Evolutionary conservation across 2,329 filamentous ascomycete genomes (phyloP), one percentile per base, ranked within the genome.

Genomic region (Aureobasidium melanogenum): DNA sequence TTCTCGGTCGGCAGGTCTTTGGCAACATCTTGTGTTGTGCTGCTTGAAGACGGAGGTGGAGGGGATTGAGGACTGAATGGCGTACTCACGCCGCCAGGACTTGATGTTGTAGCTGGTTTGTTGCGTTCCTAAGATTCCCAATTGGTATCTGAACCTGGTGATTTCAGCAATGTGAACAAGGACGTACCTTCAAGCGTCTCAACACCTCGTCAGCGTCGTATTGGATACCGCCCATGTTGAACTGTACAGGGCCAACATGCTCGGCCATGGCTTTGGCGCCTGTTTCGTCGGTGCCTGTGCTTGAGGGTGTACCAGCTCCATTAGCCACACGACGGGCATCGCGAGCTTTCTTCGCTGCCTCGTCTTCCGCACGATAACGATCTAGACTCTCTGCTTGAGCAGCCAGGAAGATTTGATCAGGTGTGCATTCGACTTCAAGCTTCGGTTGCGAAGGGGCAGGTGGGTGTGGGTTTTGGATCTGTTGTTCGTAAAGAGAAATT

Each of bases 221-320:
- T 71, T 96, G 91, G 65, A 99, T 97, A 58, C 94, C 94, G 44
- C 94, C 94, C 82, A 99, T 94, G 72, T 99, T 99, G 77, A 97
- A 97, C 71, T 96, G 91, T 65, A 97, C 91, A 0, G 92, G 91
- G 0, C 92, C 92, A 69, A 96, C 96, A 68, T 96, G 91, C 69
- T 93, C 89, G 67, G 86, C 87, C 59, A 82, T 79, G 30, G 74
- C 66, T 44, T 68, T 68, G 32, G 75, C 77, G 63, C 66, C 72
- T 63, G 67, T 67, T 12, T 71, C 44, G 28, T 66, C 67, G 22
- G 66, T 63, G 24, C 41, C 36, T 1, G 36, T 22, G 54, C 24
- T n/a, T 24, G 28, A 19, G 41, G 44, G 34, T 38, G 14, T 59
- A 44, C 41, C 67, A 22, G 63, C 54, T 44, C 63, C 64, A 38